Evolutionary conservation across 2,329 filamentous ascomycete genomes (phyloP).

Genomic region (Lomentospora prolificans): DNA sequence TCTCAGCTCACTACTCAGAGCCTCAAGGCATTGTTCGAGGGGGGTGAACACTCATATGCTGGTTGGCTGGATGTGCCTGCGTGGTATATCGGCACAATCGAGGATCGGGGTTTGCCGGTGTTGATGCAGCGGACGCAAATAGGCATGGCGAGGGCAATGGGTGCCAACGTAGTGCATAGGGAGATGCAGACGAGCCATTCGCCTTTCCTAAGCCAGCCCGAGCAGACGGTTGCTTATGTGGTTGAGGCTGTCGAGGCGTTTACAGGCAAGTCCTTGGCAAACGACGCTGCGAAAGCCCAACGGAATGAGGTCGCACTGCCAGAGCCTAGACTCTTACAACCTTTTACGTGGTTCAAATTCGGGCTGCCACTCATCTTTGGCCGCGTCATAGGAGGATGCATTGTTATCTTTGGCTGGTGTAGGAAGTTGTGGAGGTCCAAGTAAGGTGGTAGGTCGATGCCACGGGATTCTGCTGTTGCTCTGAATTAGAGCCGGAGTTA

Average conservation of each 20-base stretch:
- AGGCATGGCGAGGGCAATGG: conserved; percentile 26
- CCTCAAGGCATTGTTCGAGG: conserved; percentile 33
- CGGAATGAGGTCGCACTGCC: not conserved
- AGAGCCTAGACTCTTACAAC: not conserved
- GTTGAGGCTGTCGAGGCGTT: conserved; percentile 11
- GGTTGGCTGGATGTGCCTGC: conserved; percentile 37
- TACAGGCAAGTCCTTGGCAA: not conserved
- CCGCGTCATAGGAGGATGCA: not conserved
- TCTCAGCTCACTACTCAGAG: conserved; percentile 29
- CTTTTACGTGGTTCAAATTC: not conserved
- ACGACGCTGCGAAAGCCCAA: not conserved
- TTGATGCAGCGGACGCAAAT: conserved; percentile 27
- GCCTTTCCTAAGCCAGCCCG: conserved; percentile 36
- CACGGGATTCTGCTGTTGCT: not conserved
- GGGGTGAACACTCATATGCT: conserved; percentile 30
- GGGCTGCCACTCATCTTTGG: conserved; percentile 4
- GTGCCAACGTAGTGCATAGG: conserved; percentile 23
- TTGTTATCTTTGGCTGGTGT: not conserved
- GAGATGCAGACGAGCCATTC: conserved; percentile 37
- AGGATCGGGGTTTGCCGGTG: conserved; percentile 30
- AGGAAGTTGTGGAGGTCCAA: not conserved
- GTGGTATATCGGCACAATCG: conserved; percentile 34
- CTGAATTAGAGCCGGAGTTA: not conserved
- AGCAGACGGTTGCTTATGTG: conserved; percentile 27
- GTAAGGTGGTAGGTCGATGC: not conserved